Conservation (phyloP, 1,139 yeast genomes). For the Yamadazyma taylorii region DNA sequence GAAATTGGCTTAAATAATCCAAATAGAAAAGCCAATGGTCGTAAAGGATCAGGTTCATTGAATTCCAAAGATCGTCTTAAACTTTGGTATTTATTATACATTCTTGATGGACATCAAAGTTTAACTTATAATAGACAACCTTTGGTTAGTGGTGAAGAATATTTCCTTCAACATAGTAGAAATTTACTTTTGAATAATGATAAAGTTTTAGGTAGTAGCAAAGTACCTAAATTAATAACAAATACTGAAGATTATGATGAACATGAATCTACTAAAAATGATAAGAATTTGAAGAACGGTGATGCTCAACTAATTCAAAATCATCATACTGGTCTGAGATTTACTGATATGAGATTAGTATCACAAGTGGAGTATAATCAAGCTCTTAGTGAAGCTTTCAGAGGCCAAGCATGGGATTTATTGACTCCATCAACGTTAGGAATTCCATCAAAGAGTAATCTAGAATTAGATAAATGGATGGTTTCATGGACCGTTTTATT, state of each 20-base stretch:
- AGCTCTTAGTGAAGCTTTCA: slow-evolving; percentile 60
- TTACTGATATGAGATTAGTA: slow-evolving; percentile 61
- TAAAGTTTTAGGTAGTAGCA: slow-evolving; percentile 4
- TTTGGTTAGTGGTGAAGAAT: slow-evolving; percentile 49
- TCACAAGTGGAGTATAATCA: slow-evolving; percentile 74
- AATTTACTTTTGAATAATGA: slow-evolving; percentile 23
- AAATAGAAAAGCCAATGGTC: slow-evolving; percentile 2
- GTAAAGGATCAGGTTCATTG: slow-evolving; percentile 16
- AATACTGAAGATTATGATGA: background rate
- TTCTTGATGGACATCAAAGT: slow-evolving; percentile 70
- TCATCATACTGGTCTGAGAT: slow-evolving; percentile 14
- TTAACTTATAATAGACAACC: slow-evolving; percentile 60
- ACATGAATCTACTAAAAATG: background rate
- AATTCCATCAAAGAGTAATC: slow-evolving; percentile 63
- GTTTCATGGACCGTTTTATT: slow-evolving; percentile 74
- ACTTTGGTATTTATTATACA: slow-evolving; percentile 67
- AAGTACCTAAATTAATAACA: background rate
- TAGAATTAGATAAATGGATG: slow-evolving; percentile 77
- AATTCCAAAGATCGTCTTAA: slow-evolving; percentile 49
- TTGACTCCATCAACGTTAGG: slow-evolving; percentile 63
- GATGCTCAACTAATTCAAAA: slow-evolving; percentile 1
- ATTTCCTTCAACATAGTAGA: slow-evolving; percentile 41
- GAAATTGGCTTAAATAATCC: slow-evolving; percentile 52
- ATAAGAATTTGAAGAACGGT: too few species aligned
- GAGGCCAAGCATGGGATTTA: slow-evolving; percentile 63